These are phyloP conservation scores for Epithemia pelagica DNA, from an alignment of 108 stramenopile genomes.

Conservation along the genomic window DNA sequence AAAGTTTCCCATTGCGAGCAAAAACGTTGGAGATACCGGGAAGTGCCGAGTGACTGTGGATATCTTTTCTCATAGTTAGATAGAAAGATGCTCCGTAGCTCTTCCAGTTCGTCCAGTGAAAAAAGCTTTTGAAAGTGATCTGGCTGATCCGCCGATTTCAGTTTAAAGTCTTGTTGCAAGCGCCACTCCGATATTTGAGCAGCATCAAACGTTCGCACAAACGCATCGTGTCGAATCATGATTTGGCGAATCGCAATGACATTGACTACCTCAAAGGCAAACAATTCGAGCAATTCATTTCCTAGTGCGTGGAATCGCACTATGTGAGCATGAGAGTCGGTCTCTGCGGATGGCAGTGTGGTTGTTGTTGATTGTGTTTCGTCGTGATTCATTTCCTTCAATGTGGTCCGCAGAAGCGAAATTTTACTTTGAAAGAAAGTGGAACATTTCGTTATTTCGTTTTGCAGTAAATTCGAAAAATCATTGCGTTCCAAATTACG, in stretches of 20 bases:
- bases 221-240: slow-evolving; percentile 41
- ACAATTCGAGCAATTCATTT: slow-evolving; percentile 37
- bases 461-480: background rate
- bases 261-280: slow-evolving; percentile 36
- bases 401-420: background rate
- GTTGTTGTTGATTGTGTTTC: background rate
- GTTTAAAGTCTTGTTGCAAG: slow-evolving; percentile 16
- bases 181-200: slow-evolving; percentile 37
- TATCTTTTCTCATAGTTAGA: background rate
- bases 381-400: background rate
- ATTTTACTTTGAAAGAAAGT: background rate
- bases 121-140: slow-evolving; percentile 6
- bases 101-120: slow-evolving; percentile 19
- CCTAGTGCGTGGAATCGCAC: background rate
- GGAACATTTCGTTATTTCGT: background rate
- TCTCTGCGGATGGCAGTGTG: background rate
- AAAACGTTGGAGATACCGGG: background rate
- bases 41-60: background rate
- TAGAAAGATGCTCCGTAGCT: slow-evolving; percentile 19
- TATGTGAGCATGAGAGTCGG: background rate
- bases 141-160: slow-evolving; percentile 13
- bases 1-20: background rate
- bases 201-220: slow-evolving; percentile 23
- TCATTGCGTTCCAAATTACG: background rate
- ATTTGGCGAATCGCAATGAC: slow-evolving; percentile 36